phyloP scores from a whole-genome alignment of 108 stramenopile species.

The Skeletonema menzelii region DNA sequence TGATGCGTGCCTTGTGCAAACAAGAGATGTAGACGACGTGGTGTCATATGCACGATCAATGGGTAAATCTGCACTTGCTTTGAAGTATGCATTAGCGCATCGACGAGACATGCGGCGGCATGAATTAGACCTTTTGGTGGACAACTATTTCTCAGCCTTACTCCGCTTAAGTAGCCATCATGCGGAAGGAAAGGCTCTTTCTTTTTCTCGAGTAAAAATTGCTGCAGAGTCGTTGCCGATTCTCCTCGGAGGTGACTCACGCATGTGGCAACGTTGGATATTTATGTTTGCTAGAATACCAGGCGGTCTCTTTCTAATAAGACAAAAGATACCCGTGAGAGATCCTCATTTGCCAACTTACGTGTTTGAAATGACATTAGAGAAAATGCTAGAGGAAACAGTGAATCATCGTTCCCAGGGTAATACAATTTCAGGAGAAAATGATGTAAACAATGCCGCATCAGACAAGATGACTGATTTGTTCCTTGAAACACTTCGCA shows the following conservation, averaged over 20 bases:
- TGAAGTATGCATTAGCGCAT: conserved; percentile 60
- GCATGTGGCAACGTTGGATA: conserved; percentile 75
- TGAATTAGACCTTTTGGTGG: conserved; percentile 52
- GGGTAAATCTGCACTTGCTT: conserved; percentile 58
- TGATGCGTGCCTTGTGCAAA: conserved; percentile 53
- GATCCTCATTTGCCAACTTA: conserved; percentile 67
- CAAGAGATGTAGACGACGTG: conserved; percentile 77
- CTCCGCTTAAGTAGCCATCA: conserved; percentile 30
- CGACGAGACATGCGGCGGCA: conserved; percentile 57
- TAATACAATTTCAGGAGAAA: not conserved
- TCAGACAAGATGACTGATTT: conserved; percentile 54
- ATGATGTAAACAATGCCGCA: not conserved
- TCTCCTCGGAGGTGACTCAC: conserved; percentile 65
- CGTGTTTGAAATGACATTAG: conserved; percentile 62
- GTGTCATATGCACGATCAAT: conserved; percentile 58
- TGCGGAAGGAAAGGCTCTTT: conserved; percentile 34
- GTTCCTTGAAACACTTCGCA: conserved; percentile 63
- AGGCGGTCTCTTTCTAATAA: conserved; percentile 69
- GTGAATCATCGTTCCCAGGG: conserved; percentile 14
- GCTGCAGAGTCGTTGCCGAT: conserved; percentile 71
- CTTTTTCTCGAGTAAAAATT: conserved; percentile 67
- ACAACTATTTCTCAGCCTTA: conserved; percentile 62
- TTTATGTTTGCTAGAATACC: conserved; percentile 63
- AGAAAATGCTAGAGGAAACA: conserved; percentile 64
- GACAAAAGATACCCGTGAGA: conserved; percentile 78